phyloP scores from a whole-genome alignment of 2,329 filamentous ascomycete genomes.

The Pestalotiopsis sp. region DNA sequence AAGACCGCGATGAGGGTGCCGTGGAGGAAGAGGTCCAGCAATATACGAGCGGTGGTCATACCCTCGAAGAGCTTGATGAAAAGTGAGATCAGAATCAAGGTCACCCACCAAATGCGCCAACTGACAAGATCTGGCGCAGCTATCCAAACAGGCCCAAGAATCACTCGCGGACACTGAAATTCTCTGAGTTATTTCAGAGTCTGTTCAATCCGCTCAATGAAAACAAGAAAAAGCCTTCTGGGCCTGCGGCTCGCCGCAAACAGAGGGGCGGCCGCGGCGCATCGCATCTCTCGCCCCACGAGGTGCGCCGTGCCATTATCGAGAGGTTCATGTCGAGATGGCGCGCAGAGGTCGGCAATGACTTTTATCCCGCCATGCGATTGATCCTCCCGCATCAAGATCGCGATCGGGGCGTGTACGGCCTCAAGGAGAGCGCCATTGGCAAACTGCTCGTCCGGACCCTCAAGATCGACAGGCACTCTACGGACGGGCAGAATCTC shows the following conservation, averaged over 20 bases:
- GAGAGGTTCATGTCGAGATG: constrained; percentile 84
- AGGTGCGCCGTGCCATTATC: constrained; percentile 79
- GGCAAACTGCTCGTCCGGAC: constrained; percentile 89
- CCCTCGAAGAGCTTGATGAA: constrained; percentile 44
- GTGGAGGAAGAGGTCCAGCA: constrained; percentile 53
- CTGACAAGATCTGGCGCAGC: constrained; percentile 42
- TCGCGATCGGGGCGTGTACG: constrained; percentile 88
- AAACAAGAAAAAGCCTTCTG: constrained; percentile 74
- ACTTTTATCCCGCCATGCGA: constrained; percentile 91
- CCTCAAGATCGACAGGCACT: constrained; percentile 88
- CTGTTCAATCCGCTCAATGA: constrained; percentile 82
- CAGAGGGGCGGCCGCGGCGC: constrained; percentile 63
- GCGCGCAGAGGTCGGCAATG: constrained; percentile 84
- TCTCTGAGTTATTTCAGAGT: constrained; percentile 74
- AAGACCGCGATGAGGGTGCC: constrained; percentile 40
- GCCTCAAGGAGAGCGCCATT: constrained; percentile 89
- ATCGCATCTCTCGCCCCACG: constrained; percentile 67
- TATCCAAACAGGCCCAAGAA: constrained; percentile 85
- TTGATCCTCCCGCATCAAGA: constrained; percentile 94
- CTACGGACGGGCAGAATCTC: constrained; percentile 83
- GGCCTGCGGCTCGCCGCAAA: constrained; percentile 51
- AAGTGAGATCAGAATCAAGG: constrained; percentile 34
- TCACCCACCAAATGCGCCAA: constrained; percentile 2
- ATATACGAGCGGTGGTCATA: constrained; percentile 43
- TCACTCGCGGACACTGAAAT: constrained; percentile 75